Evolutionary conservation across 441 rosid species (phyloP).

Genomic region (Populus hybrid): DNA sequence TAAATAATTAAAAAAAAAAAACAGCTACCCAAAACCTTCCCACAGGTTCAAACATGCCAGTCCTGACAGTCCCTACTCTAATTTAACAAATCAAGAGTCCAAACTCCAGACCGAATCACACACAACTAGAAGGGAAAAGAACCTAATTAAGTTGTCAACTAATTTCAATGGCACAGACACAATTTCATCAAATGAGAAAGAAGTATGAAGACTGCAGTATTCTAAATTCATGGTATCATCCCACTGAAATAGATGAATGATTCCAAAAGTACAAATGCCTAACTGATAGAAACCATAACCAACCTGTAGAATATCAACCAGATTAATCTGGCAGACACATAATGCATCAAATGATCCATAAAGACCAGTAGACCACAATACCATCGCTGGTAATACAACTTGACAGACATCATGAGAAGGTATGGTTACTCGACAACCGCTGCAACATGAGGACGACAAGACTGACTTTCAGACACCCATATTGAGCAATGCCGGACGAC

Average conservation of each 20-base stretch:
- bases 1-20: too few species aligned
- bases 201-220: slow-evolving; percentile 22
- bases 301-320: slow-evolving; percentile 41
- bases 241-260: slow-evolving; percentile 37
- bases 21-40: neutral
- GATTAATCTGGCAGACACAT: slow-evolving; percentile 21
- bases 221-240: slow-evolving; percentile 40
- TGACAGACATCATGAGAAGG: slow-evolving; percentile 63
- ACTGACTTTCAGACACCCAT: slow-evolving; percentile 95
- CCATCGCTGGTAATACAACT: slow-evolving; percentile 44
- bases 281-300: slow-evolving; percentile 43
- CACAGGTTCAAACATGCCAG: too few species aligned
- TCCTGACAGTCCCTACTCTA: neutral
- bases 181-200: slow-evolving; percentile 25
- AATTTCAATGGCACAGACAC: slow-evolving; percentile 17
- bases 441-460: slow-evolving; percentile 91
- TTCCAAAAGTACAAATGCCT: slow-evolving; percentile 44
- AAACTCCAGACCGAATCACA: slow-evolving; percentile 3
- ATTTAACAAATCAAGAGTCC: neutral
- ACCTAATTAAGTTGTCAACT: too few species aligned
- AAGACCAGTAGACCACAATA: slow-evolving; percentile 37
- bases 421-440: slow-evolving; percentile 81
- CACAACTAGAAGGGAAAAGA: neutral
- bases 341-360: slow-evolving; percentile 44
- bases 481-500: slow-evolving; percentile 82